phyloP scores from a whole-genome alignment of 2,329 filamentous ascomycete genomes.

The Aspergillus felis region DNA sequence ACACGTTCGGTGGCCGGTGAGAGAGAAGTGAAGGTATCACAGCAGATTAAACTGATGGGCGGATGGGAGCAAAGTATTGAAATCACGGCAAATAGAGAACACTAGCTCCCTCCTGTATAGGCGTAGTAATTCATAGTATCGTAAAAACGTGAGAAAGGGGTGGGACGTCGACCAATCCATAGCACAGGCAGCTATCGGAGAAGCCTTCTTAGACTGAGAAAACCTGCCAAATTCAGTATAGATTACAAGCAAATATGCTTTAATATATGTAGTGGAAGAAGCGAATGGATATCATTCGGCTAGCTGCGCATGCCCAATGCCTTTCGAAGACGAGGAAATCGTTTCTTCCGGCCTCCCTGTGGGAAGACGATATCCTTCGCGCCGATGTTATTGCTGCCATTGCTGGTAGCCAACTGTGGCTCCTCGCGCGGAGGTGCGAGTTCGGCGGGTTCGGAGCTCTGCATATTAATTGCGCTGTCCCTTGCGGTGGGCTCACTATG shows the following conservation, averaged over 20 bases:
- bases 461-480: not conserved
- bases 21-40: not conserved
- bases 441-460: not conserved
- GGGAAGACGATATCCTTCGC: conserved; percentile 32
- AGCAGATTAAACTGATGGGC: not conserved
- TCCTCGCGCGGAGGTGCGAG: not conserved
- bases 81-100: not conserved
- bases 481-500: not conserved
- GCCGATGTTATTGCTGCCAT: not conserved
- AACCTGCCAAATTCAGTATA: not conserved
- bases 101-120: not conserved
- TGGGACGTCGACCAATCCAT: not conserved
- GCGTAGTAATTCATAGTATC: not conserved
- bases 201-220: not conserved
- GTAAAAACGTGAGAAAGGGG: not conserved
- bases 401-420: not conserved
- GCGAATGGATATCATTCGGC: not conserved
- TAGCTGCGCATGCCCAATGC: conserved; percentile 38
- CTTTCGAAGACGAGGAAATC: conserved; percentile 42
- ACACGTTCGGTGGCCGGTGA: not conserved
- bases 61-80: not conserved
- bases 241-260: not conserved
- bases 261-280: conserved; percentile 2
- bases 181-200: not conserved
- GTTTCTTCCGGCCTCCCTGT: conserved; percentile 42